These are phyloP conservation scores for Aspergillus novoparasiticus DNA, from an alignment of 2,329 filamentous ascomycete species.

Conservation along the genomic window DNA sequence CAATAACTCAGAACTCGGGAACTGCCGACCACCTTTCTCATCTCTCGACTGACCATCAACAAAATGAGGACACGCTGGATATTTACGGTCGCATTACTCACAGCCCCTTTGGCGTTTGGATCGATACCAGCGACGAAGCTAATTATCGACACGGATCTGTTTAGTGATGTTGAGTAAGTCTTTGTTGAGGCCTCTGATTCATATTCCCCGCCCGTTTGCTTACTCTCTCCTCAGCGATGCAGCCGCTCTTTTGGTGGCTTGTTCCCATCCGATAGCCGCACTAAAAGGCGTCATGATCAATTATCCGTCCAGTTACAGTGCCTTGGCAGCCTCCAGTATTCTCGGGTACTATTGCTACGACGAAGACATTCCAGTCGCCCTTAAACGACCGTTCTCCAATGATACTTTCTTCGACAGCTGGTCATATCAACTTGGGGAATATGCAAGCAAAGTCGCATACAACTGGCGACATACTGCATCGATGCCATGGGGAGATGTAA, in stretches of 20 bases:
- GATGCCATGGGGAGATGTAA: constrained; percentile 1
- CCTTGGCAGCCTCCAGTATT: constrained; percentile 7
- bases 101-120: not conserved
- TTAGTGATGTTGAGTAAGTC: constrained; percentile 12
- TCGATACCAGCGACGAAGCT: not conserved
- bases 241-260: constrained; percentile 7
- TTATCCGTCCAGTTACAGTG: constrained; percentile 9
- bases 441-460: constrained; percentile 11
- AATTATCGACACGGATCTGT: constrained; percentile 12
- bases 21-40: not conserved
- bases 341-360: constrained; percentile 7
- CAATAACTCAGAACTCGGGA: not conserved
- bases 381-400: not conserved
- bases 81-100: not conserved
- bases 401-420: constrained; percentile 9
- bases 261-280: not conserved
- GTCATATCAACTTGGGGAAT: constrained; percentile 3
- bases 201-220: not conserved
- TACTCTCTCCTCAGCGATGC: constrained; percentile 1
- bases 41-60: not conserved
- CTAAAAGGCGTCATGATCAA: constrained; percentile 9
- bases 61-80: not conserved
- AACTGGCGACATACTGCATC: constrained; percentile 1
- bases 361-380: constrained; percentile 1
- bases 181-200: not conserved